These are phyloP conservation scores for Chaetomium cochliodes DNA, from an alignment of 495 filamentous ascomycete species.

Conservation along the genomic window DNA sequence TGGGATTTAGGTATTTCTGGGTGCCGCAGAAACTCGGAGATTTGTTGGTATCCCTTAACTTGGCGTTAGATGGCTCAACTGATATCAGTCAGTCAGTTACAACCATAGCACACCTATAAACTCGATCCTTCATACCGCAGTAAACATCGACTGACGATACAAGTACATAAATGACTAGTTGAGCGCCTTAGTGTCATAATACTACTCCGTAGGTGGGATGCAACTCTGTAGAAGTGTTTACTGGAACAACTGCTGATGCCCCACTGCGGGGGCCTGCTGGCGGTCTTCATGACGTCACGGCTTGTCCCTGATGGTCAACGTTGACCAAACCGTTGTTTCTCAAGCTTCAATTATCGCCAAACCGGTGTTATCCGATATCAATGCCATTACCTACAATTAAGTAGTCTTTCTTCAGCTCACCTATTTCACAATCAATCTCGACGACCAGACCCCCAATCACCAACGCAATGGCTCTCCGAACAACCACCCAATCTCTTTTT, in stretches of 20 bases:
- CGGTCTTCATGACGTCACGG: constrained; percentile 23
- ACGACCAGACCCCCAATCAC: not conserved
- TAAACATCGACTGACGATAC: no score
- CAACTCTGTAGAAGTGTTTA: not conserved
- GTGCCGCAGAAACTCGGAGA: no score
- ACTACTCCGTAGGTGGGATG: not conserved
- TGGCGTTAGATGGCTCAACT: no score
- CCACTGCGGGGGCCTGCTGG: constrained; percentile 1
- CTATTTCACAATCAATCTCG: not conserved
- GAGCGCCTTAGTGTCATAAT: not conserved
- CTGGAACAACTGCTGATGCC: not conserved
- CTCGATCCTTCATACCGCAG: no score
- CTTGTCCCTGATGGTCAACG: not conserved
- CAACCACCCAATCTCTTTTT: not conserved
- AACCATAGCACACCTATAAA: no score
- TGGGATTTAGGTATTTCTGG: no score
- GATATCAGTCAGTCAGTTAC: no score
- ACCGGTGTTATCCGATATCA: not conserved
- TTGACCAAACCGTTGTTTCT: not conserved
- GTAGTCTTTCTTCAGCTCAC: not conserved
- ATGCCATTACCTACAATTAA: not conserved
- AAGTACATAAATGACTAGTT: no score
- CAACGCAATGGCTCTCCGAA: constrained; percentile 16
- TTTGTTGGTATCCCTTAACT: no score
- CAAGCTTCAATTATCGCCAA: not conserved